A percentile compares a stretch with the other conserved stretches of the same genome.
phyloP scores from a whole-genome alignment of 78 protist genomes.

The Speleostelium caveatum region DNA sequence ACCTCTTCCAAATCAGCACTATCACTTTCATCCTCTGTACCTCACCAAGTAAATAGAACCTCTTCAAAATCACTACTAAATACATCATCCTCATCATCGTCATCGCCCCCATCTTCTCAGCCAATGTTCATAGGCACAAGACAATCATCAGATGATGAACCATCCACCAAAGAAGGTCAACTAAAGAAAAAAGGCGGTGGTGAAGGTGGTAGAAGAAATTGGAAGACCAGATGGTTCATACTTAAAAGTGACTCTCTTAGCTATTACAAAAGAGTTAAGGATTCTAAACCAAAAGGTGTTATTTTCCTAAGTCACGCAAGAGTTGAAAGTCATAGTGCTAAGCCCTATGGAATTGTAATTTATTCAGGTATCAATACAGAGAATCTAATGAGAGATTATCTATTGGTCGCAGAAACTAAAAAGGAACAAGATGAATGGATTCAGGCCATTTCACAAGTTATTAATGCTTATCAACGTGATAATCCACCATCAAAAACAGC shows the following conservation, averaged over 20 bases:
- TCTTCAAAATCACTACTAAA: neutral
- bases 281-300: slow-evolving; percentile 36
- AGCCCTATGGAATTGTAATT: slow-evolving; percentile 56
- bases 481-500: neutral
- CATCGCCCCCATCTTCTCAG: neutral
- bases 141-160: neutral
- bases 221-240: slow-evolving; percentile 61
- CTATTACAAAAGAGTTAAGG: slow-evolving; percentile 46
- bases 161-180: slow-evolving; percentile 48
- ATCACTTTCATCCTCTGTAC: too few species aligned
- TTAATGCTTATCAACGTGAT: slow-evolving; percentile 7
- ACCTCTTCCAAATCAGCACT: too few species aligned
- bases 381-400: slow-evolving; percentile 46
- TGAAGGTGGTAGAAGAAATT: slow-evolving; percentile 70
- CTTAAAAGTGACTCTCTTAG: slow-evolving; percentile 34
- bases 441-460: slow-evolving; percentile 27
- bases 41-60: too few species aligned
- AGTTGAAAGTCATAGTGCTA: slow-evolving; percentile 46
- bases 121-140: neutral
- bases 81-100: neutral
- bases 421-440: slow-evolving; percentile 71
- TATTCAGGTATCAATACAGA: slow-evolving; percentile 44
- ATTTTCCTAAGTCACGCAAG: slow-evolving; percentile 19
- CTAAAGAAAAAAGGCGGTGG: slow-evolving; percentile 71
- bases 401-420: slow-evolving; percentile 56